Percentiles rank a stretch among this genome's conserved stretches.
Conservation (phyloP, 2,329 filamentous ascomycete species). For the Aureobasidium lini region DNA sequence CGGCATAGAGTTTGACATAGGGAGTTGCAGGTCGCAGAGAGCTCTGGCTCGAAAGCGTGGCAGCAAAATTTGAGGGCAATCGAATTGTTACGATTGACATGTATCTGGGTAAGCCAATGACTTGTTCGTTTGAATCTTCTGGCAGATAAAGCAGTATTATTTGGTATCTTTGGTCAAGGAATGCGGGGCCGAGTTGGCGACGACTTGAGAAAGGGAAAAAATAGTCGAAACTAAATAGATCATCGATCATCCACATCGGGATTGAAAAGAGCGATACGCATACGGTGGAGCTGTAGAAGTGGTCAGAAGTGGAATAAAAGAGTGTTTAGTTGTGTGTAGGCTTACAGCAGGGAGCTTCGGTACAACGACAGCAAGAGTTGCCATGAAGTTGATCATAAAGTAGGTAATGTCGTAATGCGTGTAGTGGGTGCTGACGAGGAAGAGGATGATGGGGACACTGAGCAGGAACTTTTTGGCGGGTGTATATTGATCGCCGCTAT, state of each 20-base stretch:
- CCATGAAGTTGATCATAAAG: constrained; percentile 94
- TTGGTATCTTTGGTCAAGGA: constrained; percentile 15
- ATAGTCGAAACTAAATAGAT: neutral
- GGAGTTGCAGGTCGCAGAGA: neutral
- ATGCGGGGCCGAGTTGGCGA: neutral
- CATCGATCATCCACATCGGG: constrained; percentile 22
- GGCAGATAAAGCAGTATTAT: constrained; percentile 8
- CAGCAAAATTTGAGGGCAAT: neutral
- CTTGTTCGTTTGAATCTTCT: constrained; percentile 6
- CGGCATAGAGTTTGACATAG: neutral
- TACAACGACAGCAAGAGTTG: constrained; percentile 85
- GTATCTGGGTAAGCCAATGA: neutral
- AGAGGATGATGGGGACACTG: constrained; percentile 86
- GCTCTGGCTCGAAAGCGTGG: too few relatives aligned
- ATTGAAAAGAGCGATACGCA: constrained; percentile 31
- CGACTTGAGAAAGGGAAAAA: neutral
- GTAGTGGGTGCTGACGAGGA: constrained; percentile 96
- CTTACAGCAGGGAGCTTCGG: constrained; percentile 92
- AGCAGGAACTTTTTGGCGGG: constrained; percentile 97
- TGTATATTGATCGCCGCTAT: constrained; percentile 97
- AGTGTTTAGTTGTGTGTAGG: neutral
- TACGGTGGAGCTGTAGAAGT: constrained; percentile 27
- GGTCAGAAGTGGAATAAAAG: constrained; percentile 6
- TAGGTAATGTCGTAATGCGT: constrained; percentile 96
- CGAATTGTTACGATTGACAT: neutral